A percentile compares a stretch with the other conserved stretches of the same genome.
Conservation (phyloP, 2,329 filamentous ascomycete species). For the Phialocephala subalpina region DNA sequence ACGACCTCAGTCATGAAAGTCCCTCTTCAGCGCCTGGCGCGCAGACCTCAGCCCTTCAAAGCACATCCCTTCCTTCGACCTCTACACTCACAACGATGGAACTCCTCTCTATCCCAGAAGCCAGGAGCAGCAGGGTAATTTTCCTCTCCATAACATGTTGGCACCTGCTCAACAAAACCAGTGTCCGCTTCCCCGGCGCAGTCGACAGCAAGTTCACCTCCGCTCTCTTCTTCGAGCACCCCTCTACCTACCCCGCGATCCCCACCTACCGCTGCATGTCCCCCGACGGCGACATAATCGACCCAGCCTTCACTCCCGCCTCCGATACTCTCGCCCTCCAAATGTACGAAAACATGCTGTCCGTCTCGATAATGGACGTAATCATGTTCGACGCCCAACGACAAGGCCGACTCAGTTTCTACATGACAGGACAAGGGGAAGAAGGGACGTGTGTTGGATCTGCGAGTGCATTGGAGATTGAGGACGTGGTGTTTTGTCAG, state of each 20-base stretch:
- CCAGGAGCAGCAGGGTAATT: constrained; percentile 28
- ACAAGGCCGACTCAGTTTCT: constrained; percentile 73
- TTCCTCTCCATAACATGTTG: neutral
- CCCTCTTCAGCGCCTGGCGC: constrained; percentile 18
- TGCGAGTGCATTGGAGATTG: constrained; percentile 81
- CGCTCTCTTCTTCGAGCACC: constrained; percentile 78
- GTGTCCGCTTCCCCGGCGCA: constrained; percentile 80
- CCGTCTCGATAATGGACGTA: constrained; percentile 86
- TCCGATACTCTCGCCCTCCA: constrained; percentile 37
- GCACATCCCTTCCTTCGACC: constrained; percentile 9
- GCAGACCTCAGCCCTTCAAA: neutral
- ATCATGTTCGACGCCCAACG: constrained; percentile 98
- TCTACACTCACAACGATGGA: constrained; percentile 13
- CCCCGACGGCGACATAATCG: constrained; percentile 85
- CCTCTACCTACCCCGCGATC: constrained; percentile 76
- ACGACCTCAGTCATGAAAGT: constrained; percentile 18
- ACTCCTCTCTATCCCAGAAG: constrained; percentile 29
- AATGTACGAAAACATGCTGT: constrained; percentile 66
- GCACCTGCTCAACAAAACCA: constrained; percentile 54
- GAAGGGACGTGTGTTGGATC: constrained; percentile 93
- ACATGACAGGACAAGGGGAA: constrained; percentile 73
- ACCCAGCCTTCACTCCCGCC: constrained; percentile 70
- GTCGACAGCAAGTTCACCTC: constrained; percentile 93
- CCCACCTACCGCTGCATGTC: constrained; percentile 93
- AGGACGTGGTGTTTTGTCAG: constrained; percentile 92